A percentile compares a stretch with the other conserved stretches of the same genome.
Evolutionary conservation across 768 basidiomycete species (phyloP).

Genomic region (Lactarius evosmus): DNA sequence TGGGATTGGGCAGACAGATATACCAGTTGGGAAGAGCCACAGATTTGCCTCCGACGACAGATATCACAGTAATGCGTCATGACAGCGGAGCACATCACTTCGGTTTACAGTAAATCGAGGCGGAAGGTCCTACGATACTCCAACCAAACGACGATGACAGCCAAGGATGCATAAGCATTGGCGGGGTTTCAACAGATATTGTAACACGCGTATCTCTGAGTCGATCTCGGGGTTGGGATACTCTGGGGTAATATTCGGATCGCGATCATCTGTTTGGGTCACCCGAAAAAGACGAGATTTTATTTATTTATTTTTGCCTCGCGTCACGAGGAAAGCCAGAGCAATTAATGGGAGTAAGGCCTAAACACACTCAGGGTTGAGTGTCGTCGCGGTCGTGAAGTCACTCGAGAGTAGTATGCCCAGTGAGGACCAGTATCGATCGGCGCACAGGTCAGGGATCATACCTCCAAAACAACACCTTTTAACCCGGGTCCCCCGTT

Average conservation of each 20-base stretch:
- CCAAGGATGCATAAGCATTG: neutral
- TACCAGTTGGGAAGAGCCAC: conserved; percentile 49
- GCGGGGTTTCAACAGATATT: too few species aligned
- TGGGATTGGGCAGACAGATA: conserved; percentile 21
- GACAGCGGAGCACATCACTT: neutral
- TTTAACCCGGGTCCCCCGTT: too few species aligned
- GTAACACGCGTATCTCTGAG: neutral
- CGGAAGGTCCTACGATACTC: too few species aligned
- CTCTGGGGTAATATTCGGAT: neutral
- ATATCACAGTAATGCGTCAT: neutral
- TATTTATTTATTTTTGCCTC: too few species aligned
- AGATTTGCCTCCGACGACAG: conserved; percentile 31
- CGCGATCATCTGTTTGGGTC: neutral
- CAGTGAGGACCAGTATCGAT: too few species aligned
- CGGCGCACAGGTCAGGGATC: too few species aligned
- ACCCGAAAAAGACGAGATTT: neutral
- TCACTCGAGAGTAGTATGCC: too few species aligned
- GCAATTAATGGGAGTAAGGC: too few species aligned
- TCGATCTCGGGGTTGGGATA: neutral
- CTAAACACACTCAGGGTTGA: too few species aligned
- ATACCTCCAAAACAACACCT: too few species aligned
- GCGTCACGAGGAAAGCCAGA: neutral
- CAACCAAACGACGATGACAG: neutral
- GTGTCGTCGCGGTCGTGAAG: too few species aligned
- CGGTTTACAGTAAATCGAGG: too few species aligned